A percentile compares a stretch with the other conserved stretches of the same genome.
Evolutionary conservation across 352 stramenopile genomes (phyloP).

Genomic region (Pythium biforme): DNA sequence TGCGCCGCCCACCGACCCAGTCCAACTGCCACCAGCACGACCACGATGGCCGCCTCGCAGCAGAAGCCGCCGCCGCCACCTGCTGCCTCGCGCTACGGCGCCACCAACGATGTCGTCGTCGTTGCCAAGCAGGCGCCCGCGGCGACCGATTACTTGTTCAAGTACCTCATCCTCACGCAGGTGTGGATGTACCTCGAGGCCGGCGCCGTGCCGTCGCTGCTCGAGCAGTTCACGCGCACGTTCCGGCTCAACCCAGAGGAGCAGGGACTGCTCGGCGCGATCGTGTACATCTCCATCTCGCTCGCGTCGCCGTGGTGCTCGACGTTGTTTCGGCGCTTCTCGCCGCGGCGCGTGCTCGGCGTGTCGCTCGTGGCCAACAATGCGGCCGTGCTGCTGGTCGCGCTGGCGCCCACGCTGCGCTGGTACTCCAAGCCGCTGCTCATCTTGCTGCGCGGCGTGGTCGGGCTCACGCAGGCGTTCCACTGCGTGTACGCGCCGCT

Average conservation of each 20-base stretch:
- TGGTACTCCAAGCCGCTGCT: conserved; percentile 80
- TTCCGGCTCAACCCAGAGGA: conserved; percentile 76
- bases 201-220: conserved; percentile 76
- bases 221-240: conserved; percentile 79
- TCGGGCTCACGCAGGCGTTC: conserved; percentile 80
- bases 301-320: conserved; percentile 75
- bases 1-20: too few species aligned
- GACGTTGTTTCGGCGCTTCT: conserved; percentile 79
- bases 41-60: background rate
- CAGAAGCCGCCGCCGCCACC: background rate
- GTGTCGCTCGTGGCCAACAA: conserved; percentile 79
- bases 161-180: conserved; percentile 82
- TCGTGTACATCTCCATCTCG: conserved; percentile 85
- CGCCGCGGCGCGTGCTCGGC: conserved; percentile 60
- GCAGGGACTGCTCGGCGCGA: conserved; percentile 74
- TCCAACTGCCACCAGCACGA: background rate
- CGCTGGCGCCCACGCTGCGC: conserved; percentile 50
- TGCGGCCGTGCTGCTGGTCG: conserved; percentile 67
- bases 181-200: conserved; percentile 88
- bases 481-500: conserved; percentile 84
- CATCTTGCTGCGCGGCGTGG: conserved; percentile 63
- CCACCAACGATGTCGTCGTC: background rate
- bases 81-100: conserved; percentile 17
- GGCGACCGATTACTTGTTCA: conserved; percentile 72
- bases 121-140: background rate